These are phyloP conservation scores for maize (Zea mays) DNA, from an alignment of 176 grass and related monocot species.

Conservation along the genomic window Zm-B73-REFERENCE-NAM-5.0 NC_050102.1:177033001-177033500, in stretches of 20 bases:
- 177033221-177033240: no score
- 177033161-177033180: neutral
- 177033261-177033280: neutral
- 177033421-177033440: neutral
- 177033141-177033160: neutral
- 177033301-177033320: neutral
- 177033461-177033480: neutral
- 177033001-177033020: no score
- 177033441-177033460: neutral
- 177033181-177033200: neutral
- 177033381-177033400: slow-evolving; percentile 7
- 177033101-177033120: no score
- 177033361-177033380: neutral
- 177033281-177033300: neutral
- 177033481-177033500: neutral
- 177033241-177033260: neutral
- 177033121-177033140: no score
- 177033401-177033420: neutral
- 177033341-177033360: neutral
- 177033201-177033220: slow-evolving; percentile 1
- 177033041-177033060: no score
- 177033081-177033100: no score
- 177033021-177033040: no score
- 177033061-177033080: no score
- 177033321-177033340: neutral